Percentiles rank a stretch among this genome's conserved stretches.
These are phyloP conservation scores for Lactifluus hygrophoroides DNA, from an alignment of 768 basidiomycete genomes.

Conservation along the genomic window DNA sequence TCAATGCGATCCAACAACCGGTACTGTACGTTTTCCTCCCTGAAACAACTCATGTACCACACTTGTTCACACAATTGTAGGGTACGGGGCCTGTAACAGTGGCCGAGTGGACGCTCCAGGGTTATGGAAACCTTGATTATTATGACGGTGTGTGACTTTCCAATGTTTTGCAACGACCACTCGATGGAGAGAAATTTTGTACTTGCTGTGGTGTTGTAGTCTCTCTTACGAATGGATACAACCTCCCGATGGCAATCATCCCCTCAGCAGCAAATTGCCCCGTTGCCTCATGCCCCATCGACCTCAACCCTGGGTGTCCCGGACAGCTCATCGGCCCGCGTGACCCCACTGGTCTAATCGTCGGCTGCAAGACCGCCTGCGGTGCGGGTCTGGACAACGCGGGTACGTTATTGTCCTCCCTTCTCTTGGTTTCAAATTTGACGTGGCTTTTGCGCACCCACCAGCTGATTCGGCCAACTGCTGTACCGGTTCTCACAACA, in stretches of 20 bases:
- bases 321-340: conserved; percentile 42
- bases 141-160: conserved; percentile 42
- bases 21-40: conserved; percentile 17
- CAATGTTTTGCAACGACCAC: not conserved
- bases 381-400: conserved; percentile 31
- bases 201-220: conserved; percentile 30
- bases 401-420: conserved; percentile 19
- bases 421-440: not conserved
- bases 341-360: conserved; percentile 43
- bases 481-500: conserved; percentile 28
- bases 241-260: conserved; percentile 25
- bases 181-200: not conserved
- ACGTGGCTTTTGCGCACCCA: not conserved
- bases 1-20: conserved; percentile 20
- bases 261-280: conserved; percentile 23
- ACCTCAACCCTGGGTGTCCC: conserved; percentile 36
- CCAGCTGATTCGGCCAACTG: conserved; percentile 33
- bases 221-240: conserved; percentile 54
- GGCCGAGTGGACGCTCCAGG: conserved; percentile 58
- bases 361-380: conserved; percentile 59
- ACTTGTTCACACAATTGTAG: conserved; percentile 23
- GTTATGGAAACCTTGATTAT: conserved; percentile 37
- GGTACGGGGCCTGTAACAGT: conserved; percentile 63
- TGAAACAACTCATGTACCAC: not conserved
- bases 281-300: conserved; percentile 22